Conservation (phyloP, 1,284 basidiomycete genomes). For the Cronartium quercuum region DNA sequence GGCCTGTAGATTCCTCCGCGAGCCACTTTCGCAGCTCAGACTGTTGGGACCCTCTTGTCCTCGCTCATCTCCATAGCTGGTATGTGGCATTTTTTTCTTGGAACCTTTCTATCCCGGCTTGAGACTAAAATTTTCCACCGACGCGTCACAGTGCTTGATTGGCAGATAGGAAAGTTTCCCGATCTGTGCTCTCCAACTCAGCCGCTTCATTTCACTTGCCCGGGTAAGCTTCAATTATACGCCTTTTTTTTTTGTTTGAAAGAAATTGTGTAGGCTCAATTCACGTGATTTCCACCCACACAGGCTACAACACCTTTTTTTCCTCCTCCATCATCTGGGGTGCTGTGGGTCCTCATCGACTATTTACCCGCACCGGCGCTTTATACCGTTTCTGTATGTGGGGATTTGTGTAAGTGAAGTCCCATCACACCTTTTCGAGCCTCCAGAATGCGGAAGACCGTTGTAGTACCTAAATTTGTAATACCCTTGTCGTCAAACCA, state of each 20-base stretch:
- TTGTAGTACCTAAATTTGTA: neutral
- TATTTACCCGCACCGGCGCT: slow-evolving; percentile 11
- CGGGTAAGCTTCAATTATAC: neutral
- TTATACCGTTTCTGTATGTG: slow-evolving; percentile 24
- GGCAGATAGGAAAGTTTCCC: slow-evolving; percentile 17
- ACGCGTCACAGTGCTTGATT: slow-evolving; percentile 11
- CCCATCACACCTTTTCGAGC: too few relatives aligned
- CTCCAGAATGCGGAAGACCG: too few relatives aligned
- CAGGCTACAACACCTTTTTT: slow-evolving; percentile 17
- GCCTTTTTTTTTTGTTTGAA: neutral
- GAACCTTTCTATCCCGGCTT: neutral
- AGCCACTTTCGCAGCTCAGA: slow-evolving; percentile 26
- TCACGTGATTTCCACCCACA: too few relatives aligned
- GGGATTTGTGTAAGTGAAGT: slow-evolving; percentile 23
- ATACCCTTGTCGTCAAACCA: neutral
- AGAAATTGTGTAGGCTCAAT: neutral
- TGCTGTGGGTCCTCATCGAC: slow-evolving; percentile 16
- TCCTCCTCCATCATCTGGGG: slow-evolving; percentile 37
- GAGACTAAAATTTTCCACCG: neutral
- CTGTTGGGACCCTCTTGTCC: slow-evolving; percentile 18
- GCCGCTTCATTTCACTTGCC: slow-evolving; percentile 20
- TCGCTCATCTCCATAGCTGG: slow-evolving; percentile 19
- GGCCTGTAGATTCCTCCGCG: slow-evolving; percentile 25
- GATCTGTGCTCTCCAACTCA: slow-evolving; percentile 35
- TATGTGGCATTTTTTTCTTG: neutral